Evolutionary conservation across 2,329 filamentous ascomycete species (phyloP), one percentile per base, ranked within the genome.

Genomic region (Talaromyces sp.): DNA sequence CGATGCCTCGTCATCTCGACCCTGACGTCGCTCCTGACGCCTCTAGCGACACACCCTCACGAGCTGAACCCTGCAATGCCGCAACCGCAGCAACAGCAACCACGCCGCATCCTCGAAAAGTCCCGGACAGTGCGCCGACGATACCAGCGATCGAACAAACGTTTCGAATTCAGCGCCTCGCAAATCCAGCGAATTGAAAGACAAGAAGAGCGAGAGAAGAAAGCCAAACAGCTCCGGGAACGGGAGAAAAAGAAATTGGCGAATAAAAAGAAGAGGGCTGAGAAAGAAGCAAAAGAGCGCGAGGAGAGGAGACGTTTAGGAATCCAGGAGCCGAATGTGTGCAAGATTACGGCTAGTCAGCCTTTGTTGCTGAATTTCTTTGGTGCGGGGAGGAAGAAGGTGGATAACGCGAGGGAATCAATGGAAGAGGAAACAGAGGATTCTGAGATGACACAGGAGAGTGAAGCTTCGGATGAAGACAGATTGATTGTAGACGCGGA

Each of bases 131-230:
- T 78, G 41, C 75, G 75, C 54, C 76, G 76, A 62, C 72, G 72
- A 57, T 78, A 76, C 65, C 76, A 78, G 61, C 75, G 75, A 67
- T 76, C 74, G 68, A 74, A 77, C 70, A 75, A 77, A 63, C 71
- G 72, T 17, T 72, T 77, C 61, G 67, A 72, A 43, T 78, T 77
- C 63, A 75, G 72, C 13, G 71, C 74, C 5, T 73, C 75, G 2
- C 72, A 78, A 63, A 73, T 78, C n/a, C 71, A 70, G 33, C 71
- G 73, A 15, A 76, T 78, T 54, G 78, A 80, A 52, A 77, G 79
- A 54, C 77, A 80, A 57, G 75, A 82, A 64, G 75, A 79, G 37
- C 74, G 76, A 43, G 74, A 79, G 58, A 71, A 73, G 11, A 75
- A 75, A 52, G 80, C 79, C 0, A 76, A 81, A 67, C 77, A 72